Percentiles rank a stretch among this genome's conserved stretches.
phyloP scores from a whole-genome alignment of 441 rosid genomes.

The Erysimum cheiri region DNA sequence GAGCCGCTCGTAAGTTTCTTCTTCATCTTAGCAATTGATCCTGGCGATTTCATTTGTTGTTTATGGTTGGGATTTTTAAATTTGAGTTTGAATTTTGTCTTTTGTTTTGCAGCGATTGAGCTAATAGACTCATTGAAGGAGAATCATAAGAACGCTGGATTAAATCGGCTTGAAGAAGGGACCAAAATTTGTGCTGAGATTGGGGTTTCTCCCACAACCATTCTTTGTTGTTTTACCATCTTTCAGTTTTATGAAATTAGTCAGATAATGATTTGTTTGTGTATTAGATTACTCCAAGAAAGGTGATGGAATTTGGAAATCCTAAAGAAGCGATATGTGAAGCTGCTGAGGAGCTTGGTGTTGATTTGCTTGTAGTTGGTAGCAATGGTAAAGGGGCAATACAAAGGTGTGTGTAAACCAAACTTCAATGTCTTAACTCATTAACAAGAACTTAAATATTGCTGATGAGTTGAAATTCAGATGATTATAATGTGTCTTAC shows the following conservation, averaged over 20 bases:
- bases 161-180: constrained; percentile 56
- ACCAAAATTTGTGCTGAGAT: constrained; percentile 56
- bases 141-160: constrained; percentile 54
- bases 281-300: constrained; percentile 57
- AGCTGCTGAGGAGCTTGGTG: no score
- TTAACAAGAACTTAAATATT: no score
- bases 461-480: neutral
- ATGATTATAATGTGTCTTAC: constrained; percentile 12
- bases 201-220: constrained; percentile 50
- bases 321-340: no score
- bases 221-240: neutral
- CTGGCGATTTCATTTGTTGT: no score
- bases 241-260: neutral
- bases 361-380: no score
- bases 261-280: constrained; percentile 1
- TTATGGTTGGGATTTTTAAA: neutral
- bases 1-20: constrained; percentile 56
- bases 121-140: constrained; percentile 56
- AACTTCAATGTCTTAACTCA: no score
- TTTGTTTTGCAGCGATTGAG: constrained; percentile 55
- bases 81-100: neutral
- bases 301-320: constrained; percentile 40
- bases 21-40: neutral
- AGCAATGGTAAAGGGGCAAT: no score
- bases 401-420: constrained; percentile 2